Base-by-base conservation (phyloP, 208 protist species). In the Porcisia hertigi region DNA sequence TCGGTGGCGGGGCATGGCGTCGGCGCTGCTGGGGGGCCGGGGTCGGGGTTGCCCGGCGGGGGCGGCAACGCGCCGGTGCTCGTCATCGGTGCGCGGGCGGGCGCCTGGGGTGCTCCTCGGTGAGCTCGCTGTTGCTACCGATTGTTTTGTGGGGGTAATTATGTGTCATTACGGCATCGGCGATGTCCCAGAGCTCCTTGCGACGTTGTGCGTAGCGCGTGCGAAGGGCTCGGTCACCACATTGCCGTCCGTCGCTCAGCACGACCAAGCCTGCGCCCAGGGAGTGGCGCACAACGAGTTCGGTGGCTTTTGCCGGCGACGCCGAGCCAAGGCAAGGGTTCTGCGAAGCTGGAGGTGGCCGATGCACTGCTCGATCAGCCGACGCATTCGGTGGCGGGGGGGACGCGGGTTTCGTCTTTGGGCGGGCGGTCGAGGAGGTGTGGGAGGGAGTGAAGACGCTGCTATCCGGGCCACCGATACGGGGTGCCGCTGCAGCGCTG, bases 141-240 rank as follows among this genome's bases (percentile, higher is more conserved):
- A 73, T 77, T 34, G 39, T 64, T 39, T 53, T 11, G 41, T 59
- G 25, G 18, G 14, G 43, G 69, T 81, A 79, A 66, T 80, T 77
- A 59, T 85, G 81, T 30, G 81, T 85, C 82, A 89, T 89, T n/a
- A 76, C 74, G 34, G 73, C 72, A 53, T 87, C 75, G n/a, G 82
- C 86, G 53, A 83, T 77, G 2, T 80, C 69, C 86, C 86, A 90
- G 23, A 90, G 80, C 64, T 90, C 86, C 72, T 87, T 72, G 67
- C 86, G 82, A 45, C 82, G 81, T 39, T 75, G 59, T 0, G 80
- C 69, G 81, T 81, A 83, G 69, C 73, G 39, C 7, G 57, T 76
- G 36, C 86, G 83, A 34, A 77, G 71, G 23, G 76, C 86, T 20
- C 55, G 39, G 73, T 83, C 80, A 43, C 63, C 63, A 53, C 64